Percentiles rank a stretch among this genome's conserved stretches.
These are phyloP conservation scores for Sclerotinia subarctica DNA, from an alignment of 2,329 filamentous ascomycete genomes.

Conservation along the genomic window DNA sequence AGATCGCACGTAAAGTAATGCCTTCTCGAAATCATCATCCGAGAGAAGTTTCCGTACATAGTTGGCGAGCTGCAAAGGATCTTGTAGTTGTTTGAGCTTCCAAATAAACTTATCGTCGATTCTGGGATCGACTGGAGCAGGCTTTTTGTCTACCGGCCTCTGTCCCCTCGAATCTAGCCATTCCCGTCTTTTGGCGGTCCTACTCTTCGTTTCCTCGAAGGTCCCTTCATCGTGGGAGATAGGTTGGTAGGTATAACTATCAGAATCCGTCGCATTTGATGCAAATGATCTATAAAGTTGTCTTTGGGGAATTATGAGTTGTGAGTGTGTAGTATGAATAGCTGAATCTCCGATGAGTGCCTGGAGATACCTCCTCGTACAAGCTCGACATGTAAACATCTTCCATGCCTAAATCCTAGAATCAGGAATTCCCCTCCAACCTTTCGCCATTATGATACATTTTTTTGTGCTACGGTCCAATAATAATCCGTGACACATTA, in stretches of 20 bases:
- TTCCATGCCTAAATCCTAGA: neutral
- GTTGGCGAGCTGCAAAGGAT: constrained; percentile 70
- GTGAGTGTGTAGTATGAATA: constrained; percentile 19
- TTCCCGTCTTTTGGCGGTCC: constrained; percentile 21
- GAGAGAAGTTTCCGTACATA: constrained; percentile 61
- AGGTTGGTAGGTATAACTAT: constrained; percentile 1
- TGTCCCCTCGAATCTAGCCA: constrained; percentile 32
- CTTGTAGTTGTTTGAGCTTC: constrained; percentile 41
- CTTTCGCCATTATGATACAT: neutral
- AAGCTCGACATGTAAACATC: constrained; percentile 36
- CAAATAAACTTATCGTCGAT: constrained; percentile 24
- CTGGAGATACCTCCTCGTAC: constrained; percentile 35
- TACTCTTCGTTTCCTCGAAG: constrained; percentile 1
- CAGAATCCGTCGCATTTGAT: constrained; percentile 11
- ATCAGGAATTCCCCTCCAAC: neutral
- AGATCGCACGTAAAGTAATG: constrained; percentile 62
- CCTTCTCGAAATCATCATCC: constrained; percentile 61
- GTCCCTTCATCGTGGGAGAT: neutral
- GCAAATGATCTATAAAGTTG: constrained; percentile 9
- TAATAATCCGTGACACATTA: neutral
- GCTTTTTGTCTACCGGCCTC: constrained; percentile 22
- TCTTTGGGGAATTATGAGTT: constrained; percentile 3
- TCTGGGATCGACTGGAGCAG: neutral
- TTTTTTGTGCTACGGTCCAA: constrained; percentile 8
- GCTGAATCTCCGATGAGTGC: constrained; percentile 31